Evolutionary conservation across 225 moss, liverwort and hornwort species (phyloP).

Genomic region (Marchantia polymorpha): DNA sequence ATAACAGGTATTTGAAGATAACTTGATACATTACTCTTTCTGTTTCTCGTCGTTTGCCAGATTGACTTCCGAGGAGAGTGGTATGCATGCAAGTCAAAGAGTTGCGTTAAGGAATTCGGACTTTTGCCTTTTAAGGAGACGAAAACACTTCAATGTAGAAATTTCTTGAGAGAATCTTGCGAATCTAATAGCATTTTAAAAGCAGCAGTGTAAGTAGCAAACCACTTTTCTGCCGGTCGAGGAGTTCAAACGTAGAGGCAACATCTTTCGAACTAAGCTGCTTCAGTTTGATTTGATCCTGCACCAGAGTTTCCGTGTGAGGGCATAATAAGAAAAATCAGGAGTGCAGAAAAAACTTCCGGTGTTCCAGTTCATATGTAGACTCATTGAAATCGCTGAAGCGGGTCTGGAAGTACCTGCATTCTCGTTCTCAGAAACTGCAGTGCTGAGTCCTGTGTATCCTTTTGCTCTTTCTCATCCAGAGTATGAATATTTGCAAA

Average conservation of each 20-base stretch:
- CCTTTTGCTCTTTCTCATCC: slow-evolving; percentile 27
- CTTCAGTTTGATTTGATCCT: slow-evolving; percentile 44
- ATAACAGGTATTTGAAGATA: no score
- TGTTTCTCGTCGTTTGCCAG: no score
- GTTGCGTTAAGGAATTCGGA: not conserved
- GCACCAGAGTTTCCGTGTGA: not conserved
- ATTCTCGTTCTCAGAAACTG: slow-evolving; percentile 28
- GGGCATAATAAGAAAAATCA: not conserved
- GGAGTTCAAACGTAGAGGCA: slow-evolving; percentile 36
- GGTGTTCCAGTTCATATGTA: not conserved
- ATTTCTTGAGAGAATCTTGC: not conserved
- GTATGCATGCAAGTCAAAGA: not conserved
- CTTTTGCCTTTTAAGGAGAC: not conserved
- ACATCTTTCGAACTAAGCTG: slow-evolving; percentile 35
- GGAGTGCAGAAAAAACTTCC: not conserved
- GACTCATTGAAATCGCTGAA: not conserved
- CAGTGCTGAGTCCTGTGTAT: slow-evolving; percentile 30
- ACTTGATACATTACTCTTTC: no score
- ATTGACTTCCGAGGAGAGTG: no score
- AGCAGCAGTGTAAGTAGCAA: not conserved
- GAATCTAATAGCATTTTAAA: not conserved
- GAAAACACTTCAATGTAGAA: not conserved
- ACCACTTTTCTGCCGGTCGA: slow-evolving; percentile 52
- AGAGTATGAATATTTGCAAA: slow-evolving; percentile 28
- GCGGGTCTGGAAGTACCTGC: slow-evolving; percentile 28